A percentile compares a stretch with the other conserved stretches of the same genome.
These are phyloP conservation scores for Smittium mucronatum DNA, from an alignment of 371 early-diverging fungal species.

Conservation along the genomic window DNA sequence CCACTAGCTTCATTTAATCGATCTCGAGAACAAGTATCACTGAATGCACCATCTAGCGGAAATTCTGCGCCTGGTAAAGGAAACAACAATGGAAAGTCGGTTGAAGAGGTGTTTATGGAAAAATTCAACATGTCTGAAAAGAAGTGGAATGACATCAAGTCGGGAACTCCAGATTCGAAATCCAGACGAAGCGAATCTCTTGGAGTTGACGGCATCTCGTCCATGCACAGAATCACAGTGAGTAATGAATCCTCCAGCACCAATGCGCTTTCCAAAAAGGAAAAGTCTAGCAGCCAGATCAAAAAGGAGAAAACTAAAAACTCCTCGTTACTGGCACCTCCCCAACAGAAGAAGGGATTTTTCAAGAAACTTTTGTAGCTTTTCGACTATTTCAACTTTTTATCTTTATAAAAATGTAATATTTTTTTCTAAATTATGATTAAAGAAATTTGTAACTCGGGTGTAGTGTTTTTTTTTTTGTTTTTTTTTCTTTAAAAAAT, in stretches of 20 bases:
- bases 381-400: slow-evolving; percentile 7
- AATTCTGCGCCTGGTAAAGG: too few relatives aligned
- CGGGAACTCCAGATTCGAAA: not conserved
- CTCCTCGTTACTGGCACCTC: not conserved
- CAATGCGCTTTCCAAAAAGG: not conserved
- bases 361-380: not conserved
- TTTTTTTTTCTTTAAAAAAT: not conserved
- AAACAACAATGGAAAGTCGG: not conserved
- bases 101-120: slow-evolving; percentile 8
- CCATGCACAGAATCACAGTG: not conserved
- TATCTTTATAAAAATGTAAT: too few relatives aligned
- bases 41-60: not conserved
- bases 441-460: too few relatives aligned
- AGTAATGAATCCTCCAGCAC: not conserved
- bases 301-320: too few relatives aligned
- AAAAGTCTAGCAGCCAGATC: not conserved
- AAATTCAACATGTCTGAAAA: not conserved
- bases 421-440: too few relatives aligned
- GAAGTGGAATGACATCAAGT: slow-evolving; percentile 1
- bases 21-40: not conserved
- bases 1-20: not conserved
- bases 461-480: too few relatives aligned
- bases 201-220: not conserved
- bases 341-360: slow-evolving; percentile 1
- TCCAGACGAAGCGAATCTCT: not conserved